Base-by-base conservation (phyloP, 345 rosid genomes). In the Combretum micranthum region DNA sequence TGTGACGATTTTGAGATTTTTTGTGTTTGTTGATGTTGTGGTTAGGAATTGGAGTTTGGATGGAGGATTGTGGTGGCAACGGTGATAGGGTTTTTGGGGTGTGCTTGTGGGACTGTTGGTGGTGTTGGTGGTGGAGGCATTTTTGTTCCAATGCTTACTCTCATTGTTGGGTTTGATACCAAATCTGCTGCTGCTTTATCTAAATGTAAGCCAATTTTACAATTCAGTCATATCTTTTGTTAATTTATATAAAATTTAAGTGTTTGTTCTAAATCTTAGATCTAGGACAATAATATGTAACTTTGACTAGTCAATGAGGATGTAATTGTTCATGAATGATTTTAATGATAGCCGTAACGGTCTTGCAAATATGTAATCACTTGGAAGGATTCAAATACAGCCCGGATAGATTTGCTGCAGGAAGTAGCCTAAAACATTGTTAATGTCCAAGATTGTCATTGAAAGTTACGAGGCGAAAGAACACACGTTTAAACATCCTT, bases 81-180 rank as follows among this genome's bases (percentile, higher is more conserved):
- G 1, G 65, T 82, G 25, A 86, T 91, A 19, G 98, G 87, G 64
- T 88, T 91, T 70, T 72, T 88, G 47, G 98, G 98, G 15, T 91
- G 96, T 9, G 96, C 98, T 0, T 91, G 83, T 63, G 98, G 98
- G 12, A 88, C 98, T 0, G 98, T 91, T 10, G 98, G 98, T 13
- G 98, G 98, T 2, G 96, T 91, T 52, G 98, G 98, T 0, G 98
- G 98, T 7, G 98, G 98, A 43, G 98, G 98, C 59, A 91, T 91
- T 50, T 91, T 91, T 39, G 98, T 91, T 37, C 98, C 98, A 2
- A 91, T 88, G 98, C 96, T 91, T 53, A 91, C 95, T 45, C 72
- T 91, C 59, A 59, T 91, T 18, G 92, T 91, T 18, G 98, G 96
- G 10, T 91, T 88, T 16, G 98, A 91, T 47, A 80, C 98, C 13